Conservation (phyloP, 2,329 filamentous ascomycete genomes). For the Fusarium napiforme region DNA sequence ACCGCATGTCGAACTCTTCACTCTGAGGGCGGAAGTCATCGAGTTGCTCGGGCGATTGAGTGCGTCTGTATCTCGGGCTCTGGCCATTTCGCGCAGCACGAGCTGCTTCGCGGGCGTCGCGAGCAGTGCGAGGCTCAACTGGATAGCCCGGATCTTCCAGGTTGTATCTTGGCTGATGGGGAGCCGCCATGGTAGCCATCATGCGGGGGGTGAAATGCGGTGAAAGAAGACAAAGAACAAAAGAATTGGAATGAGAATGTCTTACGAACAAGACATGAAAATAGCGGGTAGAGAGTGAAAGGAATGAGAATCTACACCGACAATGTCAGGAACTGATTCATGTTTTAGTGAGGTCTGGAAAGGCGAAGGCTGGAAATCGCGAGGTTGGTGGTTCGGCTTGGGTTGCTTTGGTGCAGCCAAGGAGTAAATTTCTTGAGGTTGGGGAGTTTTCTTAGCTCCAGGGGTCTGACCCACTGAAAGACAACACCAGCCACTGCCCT, state of each 20-base stretch:
- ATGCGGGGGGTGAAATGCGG: not conserved
- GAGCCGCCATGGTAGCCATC: slow-evolving; percentile 35
- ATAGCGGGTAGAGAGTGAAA: not conserved
- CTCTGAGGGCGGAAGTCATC: slow-evolving; percentile 41
- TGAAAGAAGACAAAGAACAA: not conserved
- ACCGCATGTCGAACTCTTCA: slow-evolving; percentile 40
- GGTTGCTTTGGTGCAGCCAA: not conserved
- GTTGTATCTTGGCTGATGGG: slow-evolving; percentile 32
- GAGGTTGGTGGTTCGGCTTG: slow-evolving; percentile 22
- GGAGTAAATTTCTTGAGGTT: not conserved
- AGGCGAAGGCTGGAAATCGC: slow-evolving; percentile 35
- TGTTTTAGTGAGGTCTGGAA: slow-evolving; percentile 29
- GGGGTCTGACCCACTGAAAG: slow-evolving; percentile 7
- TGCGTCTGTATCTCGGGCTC: slow-evolving; percentile 41
- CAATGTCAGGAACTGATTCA: not conserved
- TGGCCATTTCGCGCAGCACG: slow-evolving; percentile 39
- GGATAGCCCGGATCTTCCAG: slow-evolving; percentile 30
- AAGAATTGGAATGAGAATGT: not conserved
- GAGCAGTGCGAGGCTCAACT: slow-evolving; percentile 38
- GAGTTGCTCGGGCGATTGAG: slow-evolving; percentile 40
- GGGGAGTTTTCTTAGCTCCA: not conserved
- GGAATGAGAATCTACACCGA: slow-evolving; percentile 1
- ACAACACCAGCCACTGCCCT: slow-evolving; percentile 4
- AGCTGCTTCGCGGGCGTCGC: slow-evolving; percentile 41
- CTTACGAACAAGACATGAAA: not conserved